A percentile compares a stretch with the other conserved stretches of the same genome.
Conservation (phyloP, 1,139 yeast species). For the Taphrina sp. region DNA sequence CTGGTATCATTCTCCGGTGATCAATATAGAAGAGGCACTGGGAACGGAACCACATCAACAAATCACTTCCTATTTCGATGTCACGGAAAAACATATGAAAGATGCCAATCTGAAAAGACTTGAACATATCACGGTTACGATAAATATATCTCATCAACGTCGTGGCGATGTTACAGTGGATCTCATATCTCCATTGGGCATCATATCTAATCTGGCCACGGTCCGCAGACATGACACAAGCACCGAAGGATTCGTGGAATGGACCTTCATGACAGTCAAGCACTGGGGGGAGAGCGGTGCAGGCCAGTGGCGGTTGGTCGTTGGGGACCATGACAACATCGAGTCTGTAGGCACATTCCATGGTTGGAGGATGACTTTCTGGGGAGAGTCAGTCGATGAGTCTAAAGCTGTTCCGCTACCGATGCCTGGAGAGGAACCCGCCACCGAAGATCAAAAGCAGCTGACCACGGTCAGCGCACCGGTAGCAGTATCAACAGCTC, state of each 20-base stretch:
- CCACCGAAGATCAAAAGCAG: constrained; percentile 45
- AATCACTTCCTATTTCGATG: constrained; percentile 50
- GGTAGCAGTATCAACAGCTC: constrained; percentile 5
- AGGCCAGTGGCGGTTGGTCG: constrained; percentile 81
- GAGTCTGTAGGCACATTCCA: constrained; percentile 52
- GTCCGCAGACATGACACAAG: constrained; percentile 61
- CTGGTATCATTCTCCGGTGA: constrained; percentile 62
- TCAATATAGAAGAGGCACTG: constrained; percentile 43
- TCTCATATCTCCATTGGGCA: constrained; percentile 72
- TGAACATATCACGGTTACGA: constrained; percentile 84
- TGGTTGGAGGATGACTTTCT: constrained; percentile 74
- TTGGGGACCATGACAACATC: constrained; percentile 50
- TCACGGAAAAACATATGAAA: constrained; percentile 54
- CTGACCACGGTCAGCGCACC: constrained; percentile 2
- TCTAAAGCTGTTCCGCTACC: constrained; percentile 55
- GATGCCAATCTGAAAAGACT: constrained; percentile 63
- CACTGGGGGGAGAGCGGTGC: constrained; percentile 85
- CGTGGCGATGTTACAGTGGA: constrained; percentile 72
- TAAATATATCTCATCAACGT: constrained; percentile 61
- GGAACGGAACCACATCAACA: constrained; percentile 38
- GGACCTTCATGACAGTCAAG: constrained; percentile 98
- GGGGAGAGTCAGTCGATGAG: constrained; percentile 74
- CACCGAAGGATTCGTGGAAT: constrained; percentile 61
- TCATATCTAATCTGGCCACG: constrained; percentile 72
- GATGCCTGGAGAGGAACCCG: constrained; percentile 42